phyloP scores from a whole-genome alignment of 1,139 yeast species.

The Zygoascus sp. region DNA sequence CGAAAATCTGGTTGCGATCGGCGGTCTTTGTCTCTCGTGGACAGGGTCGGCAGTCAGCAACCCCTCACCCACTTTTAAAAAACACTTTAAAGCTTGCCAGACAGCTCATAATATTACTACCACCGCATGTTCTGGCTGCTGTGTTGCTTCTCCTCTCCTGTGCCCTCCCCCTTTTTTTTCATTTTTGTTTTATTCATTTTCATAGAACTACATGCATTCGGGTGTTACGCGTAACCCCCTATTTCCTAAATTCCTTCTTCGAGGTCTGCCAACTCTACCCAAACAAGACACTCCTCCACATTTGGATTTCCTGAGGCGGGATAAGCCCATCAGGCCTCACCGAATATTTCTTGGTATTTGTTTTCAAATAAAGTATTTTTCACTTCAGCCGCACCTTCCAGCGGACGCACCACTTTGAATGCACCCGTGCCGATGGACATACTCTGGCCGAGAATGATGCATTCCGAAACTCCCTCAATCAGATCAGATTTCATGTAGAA shows the following conservation, averaged over 20 bases:
- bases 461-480: slow-evolving; percentile 96
- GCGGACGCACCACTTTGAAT: slow-evolving; percentile 57
- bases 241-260: too few relatives aligned
- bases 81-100: too few relatives aligned
- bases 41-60: too few relatives aligned
- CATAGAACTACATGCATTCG: background rate
- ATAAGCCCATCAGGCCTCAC: background rate
- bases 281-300: too few relatives aligned
- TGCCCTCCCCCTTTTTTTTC: too few relatives aligned
- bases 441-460: slow-evolving; percentile 95
- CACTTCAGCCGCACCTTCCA: slow-evolving; percentile 19
- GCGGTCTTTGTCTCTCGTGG: too few relatives aligned
- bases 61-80: too few relatives aligned
- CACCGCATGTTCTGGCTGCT: too few relatives aligned
- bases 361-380: slow-evolving; percentile 5
- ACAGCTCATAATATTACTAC: too few relatives aligned
- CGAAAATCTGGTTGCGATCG: background rate
- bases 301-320: background rate
- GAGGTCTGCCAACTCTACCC: too few relatives aligned
- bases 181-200: too few relatives aligned
- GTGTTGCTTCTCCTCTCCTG: too few relatives aligned
- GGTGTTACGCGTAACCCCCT: background rate
- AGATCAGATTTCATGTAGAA: slow-evolving; percentile 94
- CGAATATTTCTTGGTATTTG: slow-evolving; percentile 6
- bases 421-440: slow-evolving; percentile 98